Base-by-base conservation (phyloP, 192 early-diverging fungal genomes). In the Phlyctochytrium arcticum region DNA sequence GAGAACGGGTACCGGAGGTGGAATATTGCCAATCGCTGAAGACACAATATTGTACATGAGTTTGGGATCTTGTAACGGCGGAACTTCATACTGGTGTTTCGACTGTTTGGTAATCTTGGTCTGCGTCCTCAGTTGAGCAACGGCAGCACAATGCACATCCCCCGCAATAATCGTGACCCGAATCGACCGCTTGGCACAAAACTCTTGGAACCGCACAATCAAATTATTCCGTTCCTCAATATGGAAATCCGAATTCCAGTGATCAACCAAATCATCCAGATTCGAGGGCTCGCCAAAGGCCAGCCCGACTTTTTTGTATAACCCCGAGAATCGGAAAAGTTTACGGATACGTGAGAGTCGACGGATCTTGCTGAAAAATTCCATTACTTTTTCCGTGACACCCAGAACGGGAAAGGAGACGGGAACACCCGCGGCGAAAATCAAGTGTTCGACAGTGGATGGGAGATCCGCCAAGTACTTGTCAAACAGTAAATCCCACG, bases 91-190 rank as follows among this genome's bases (percentile, higher is more conserved):
- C 10, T 24, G 5, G 44, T 60, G 58, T 27, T 60, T 60, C 0
- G 39, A 49, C 19, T 44, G 23, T n/a, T 27, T 10, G 36, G 17
- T 47, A 17, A 60, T 19, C 8, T 60, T 36, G 9, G 31, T 0
- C 31, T 60, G 58, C 19, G 39, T 60, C 9, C 58, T 15, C 15
- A 60, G 44, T 42, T 60, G 58, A 23, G 58, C 58, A 10, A 60
- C 24, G 3, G 39, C 36, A 21, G 58, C 58, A 23, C 60, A 80
- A 72, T 86, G 77, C 67, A 89, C 92, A 70, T 94, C 92, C 32
- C 92, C 92, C 32, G 82, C 87, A 2, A 92, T 73, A 71, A 92
- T 88, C 9, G 90, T 90, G 17, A 94, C 89, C 31, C 92, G 88
- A 30, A 91, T 72, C 27, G 68, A 70, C 19, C 71, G 75, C 30